Conservation (phyloP, 495 filamentous ascomycete species). For the Penicillium atrosanguineum region DNA sequence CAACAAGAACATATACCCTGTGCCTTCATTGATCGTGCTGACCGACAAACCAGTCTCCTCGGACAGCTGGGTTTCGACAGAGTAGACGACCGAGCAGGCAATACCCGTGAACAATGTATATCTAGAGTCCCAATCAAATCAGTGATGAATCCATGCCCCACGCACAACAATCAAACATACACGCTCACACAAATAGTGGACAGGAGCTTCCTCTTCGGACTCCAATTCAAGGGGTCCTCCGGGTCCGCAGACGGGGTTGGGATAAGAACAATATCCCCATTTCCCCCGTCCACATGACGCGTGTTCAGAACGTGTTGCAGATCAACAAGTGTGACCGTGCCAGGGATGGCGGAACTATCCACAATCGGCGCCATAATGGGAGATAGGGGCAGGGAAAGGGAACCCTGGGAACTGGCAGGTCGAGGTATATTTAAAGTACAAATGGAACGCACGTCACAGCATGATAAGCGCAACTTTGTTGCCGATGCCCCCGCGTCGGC, state of each 20-base stretch:
- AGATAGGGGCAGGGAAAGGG: neutral
- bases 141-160: neutral
- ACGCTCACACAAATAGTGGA: slow-evolving; percentile 48
- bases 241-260: slow-evolving; percentile 57
- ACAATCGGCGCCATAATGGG: slow-evolving; percentile 29
- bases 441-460: neutral
- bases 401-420: neutral
- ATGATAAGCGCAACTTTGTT: neutral
- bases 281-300: slow-evolving; percentile 35
- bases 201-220: slow-evolving; percentile 51
- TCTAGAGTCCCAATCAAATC: slow-evolving; percentile 1
- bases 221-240: slow-evolving; percentile 64
- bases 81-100: slow-evolving; percentile 59
- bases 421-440: neutral
- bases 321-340: slow-evolving; percentile 55
- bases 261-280: slow-evolving; percentile 56
- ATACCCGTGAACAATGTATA: slow-evolving; percentile 64
- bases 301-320: slow-evolving; percentile 46
- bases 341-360: slow-evolving; percentile 47
- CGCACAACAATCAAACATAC: slow-evolving; percentile 19
- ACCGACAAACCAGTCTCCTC: slow-evolving; percentile 54
- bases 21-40: slow-evolving; percentile 56
- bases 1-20: slow-evolving; percentile 62
- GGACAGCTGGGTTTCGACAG: slow-evolving; percentile 57
- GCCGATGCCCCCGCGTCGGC: neutral